Evolutionary conservation across 106 monocot genomes (phyloP).

Genomic region (Dendrobium officinale): DNA sequence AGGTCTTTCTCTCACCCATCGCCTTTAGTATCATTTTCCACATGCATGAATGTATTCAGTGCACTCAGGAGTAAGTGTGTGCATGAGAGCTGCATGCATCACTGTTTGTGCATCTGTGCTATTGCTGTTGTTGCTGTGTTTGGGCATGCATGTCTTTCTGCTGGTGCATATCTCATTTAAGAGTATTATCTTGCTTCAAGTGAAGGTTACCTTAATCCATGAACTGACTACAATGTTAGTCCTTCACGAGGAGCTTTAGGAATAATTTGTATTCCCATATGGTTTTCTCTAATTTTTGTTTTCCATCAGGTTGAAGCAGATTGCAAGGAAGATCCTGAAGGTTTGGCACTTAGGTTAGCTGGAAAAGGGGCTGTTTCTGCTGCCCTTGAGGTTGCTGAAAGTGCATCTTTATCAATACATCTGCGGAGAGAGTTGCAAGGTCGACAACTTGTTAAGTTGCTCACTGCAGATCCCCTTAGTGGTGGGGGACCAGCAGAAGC

Average conservation of each 20-base stretch:
- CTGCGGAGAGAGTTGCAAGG: constrained; percentile 89
- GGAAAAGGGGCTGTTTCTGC: constrained; percentile 90
- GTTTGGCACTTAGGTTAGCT: constrained; percentile 79
- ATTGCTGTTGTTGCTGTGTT: not conserved
- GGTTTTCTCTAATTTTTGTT: constrained; percentile 4
- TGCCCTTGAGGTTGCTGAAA: constrained; percentile 90
- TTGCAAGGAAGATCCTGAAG: constrained; percentile 85
- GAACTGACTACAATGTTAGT: not conserved
- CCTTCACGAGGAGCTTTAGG: not conserved
- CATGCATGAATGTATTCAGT: not conserved
- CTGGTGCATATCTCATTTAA: not conserved
- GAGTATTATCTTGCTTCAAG: not conserved
- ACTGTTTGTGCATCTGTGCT: not conserved
- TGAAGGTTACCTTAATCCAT: not conserved
- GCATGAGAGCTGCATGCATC: not conserved
- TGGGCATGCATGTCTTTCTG: not conserved
- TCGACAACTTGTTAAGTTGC: constrained; percentile 86
- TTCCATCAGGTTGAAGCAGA: constrained; percentile 71
- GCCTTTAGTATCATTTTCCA: not conserved
- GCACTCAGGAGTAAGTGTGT: not conserved
- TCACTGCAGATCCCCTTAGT: constrained; percentile 84
- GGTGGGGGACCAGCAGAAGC: constrained; percentile 94
- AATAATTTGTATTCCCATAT: not conserved
- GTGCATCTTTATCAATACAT: constrained; percentile 71
- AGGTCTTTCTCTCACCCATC: constrained; percentile 31